Conservation (phyloP, 257 asterid genomes). For the Verbena officinalis region DNA sequence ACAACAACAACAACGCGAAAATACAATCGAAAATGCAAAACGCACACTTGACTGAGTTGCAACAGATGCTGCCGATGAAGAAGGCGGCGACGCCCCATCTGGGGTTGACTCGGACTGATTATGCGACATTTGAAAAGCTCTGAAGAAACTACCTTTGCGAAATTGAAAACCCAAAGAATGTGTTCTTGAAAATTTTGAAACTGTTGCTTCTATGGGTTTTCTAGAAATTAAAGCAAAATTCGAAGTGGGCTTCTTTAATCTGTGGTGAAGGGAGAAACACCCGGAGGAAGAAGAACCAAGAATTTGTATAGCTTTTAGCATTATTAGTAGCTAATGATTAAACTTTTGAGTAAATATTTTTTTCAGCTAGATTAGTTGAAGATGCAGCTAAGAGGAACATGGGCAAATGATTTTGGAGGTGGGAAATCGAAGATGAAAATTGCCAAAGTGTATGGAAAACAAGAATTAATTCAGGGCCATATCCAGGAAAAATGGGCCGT, state of each 20-base stretch:
- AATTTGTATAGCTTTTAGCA: constrained; percentile 84
- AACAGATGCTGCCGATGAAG: constrained; percentile 47
- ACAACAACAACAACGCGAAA: neutral
- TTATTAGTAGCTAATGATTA: constrained; percentile 31
- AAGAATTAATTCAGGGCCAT: neutral
- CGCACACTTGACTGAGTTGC: constrained; percentile 66
- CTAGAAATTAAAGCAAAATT: constrained; percentile 52
- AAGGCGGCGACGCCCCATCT: constrained; percentile 46
- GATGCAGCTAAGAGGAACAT: constrained; percentile 12
- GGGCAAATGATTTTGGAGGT: constrained; percentile 14
- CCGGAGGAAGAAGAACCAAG: constrained; percentile 77
- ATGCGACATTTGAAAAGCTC: constrained; percentile 59
- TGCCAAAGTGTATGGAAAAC: neutral
- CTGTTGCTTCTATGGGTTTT: constrained; percentile 43
- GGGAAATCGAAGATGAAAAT: constrained; percentile 19
- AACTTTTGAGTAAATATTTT: constrained; percentile 2
- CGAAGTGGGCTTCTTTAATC: constrained; percentile 56
- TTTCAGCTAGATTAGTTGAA: constrained; percentile 13
- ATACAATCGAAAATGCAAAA: neutral
- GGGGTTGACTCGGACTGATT: constrained; percentile 53
- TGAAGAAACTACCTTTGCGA: constrained; percentile 38
- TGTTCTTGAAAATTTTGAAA: constrained; percentile 27
- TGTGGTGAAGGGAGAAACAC: constrained; percentile 46
- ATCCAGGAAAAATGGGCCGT: constrained; percentile 19
- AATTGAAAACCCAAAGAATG: constrained; percentile 32